Evolutionary conservation across 306 rosid species (phyloP).

Genomic region (Dryas octopetala): DNA sequence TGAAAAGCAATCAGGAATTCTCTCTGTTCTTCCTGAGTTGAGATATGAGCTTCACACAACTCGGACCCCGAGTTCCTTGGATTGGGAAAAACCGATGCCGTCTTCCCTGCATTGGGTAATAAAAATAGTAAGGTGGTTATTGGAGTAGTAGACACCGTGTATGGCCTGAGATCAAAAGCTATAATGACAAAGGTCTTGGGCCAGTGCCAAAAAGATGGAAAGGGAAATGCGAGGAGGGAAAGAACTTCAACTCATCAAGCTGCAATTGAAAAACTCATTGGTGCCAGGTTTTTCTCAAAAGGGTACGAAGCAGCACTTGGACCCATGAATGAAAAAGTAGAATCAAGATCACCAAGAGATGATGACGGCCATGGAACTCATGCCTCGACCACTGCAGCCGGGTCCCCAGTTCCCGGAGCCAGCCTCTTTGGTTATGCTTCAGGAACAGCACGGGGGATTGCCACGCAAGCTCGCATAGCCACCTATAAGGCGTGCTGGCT

Average conservation of each 20-base stretch:
- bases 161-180: constrained; percentile 68
- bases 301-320: constrained; percentile 55
- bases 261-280: constrained; percentile 70
- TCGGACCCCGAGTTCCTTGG: constrained; percentile 69
- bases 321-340: constrained; percentile 34
- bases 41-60: constrained; percentile 72
- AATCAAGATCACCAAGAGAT: constrained; percentile 72
- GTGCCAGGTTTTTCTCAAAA: constrained; percentile 57
- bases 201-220: constrained; percentile 63
- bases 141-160: constrained; percentile 62
- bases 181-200: constrained; percentile 50
- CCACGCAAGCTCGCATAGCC: constrained; percentile 64
- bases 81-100: constrained; percentile 19
- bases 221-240: constrained; percentile 59
- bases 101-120: constrained; percentile 13
- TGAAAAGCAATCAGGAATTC: constrained; percentile 46
- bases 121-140: constrained; percentile 48
- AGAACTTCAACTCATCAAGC: constrained; percentile 48
- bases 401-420: constrained; percentile 61
- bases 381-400: constrained; percentile 66
- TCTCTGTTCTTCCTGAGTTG: constrained; percentile 52
- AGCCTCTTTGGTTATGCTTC: constrained; percentile 60
- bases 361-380: constrained; percentile 77
- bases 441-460: constrained; percentile 76
- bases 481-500: constrained; percentile 70